These are phyloP conservation scores for Acanthamoeba royreba DNA, from an alignment of 208 protist genomes.

Conservation along the genomic window DNA sequence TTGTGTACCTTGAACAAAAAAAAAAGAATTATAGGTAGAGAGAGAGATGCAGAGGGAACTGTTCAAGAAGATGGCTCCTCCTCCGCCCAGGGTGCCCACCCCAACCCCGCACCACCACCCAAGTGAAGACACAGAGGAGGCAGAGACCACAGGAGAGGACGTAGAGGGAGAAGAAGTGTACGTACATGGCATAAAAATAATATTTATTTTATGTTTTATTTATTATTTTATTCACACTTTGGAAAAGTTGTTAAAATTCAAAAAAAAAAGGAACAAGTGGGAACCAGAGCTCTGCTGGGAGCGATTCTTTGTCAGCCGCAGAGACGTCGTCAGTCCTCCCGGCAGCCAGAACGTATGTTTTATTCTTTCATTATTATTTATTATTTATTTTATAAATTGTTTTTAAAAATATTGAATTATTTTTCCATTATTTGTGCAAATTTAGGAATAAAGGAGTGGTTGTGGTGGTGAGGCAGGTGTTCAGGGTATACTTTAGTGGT, in stretches of 20 bases:
- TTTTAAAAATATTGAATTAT: background rate
- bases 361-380: background rate
- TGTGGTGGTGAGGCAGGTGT: background rate
- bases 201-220: background rate
- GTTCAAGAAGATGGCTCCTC: background rate
- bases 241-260: background rate
- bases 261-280: background rate
- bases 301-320: background rate
- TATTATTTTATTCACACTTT: background rate
- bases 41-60: background rate
- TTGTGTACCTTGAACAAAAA: too few relatives aligned
- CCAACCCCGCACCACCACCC: background rate
- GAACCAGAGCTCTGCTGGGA: background rate
- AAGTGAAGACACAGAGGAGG: background rate
- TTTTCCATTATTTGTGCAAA: background rate
- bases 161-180: background rate
- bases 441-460: too few relatives aligned
- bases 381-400: too few relatives aligned
- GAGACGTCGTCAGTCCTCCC: background rate
- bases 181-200: background rate
- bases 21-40: too few relatives aligned
- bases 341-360: background rate
- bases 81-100: background rate
- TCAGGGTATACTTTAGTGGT: conserved; percentile 18
- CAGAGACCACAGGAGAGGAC: background rate